Percentiles rank a stretch among this genome's conserved stretches.
Conservation (phyloP, 176 grass and related monocot species). For the Eragrostis curvula region DNA sequence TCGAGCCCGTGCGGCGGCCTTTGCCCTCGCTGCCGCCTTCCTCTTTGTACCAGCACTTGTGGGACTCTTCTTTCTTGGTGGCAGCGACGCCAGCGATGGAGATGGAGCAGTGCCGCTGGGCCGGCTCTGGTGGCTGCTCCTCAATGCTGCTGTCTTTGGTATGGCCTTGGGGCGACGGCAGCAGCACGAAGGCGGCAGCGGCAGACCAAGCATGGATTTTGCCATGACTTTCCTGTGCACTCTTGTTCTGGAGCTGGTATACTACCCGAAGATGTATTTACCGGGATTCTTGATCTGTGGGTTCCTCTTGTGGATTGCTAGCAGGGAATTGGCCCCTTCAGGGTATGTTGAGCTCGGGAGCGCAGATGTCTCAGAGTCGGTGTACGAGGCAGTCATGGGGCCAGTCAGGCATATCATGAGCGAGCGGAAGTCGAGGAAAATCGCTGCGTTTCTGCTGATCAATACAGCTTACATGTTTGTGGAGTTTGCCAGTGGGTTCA, state of each 20-base stretch:
- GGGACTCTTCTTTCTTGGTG: constrained; percentile 49
- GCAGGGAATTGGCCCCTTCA: constrained; percentile 60
- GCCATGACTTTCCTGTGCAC: constrained; percentile 77
- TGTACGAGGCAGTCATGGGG: constrained; percentile 70
- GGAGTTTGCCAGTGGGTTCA: constrained; percentile 85
- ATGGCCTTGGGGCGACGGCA: constrained; percentile 75
- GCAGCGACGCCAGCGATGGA: background rate
- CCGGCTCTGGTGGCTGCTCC: constrained; percentile 68
- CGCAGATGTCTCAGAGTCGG: constrained; percentile 46
- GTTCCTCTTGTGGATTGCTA: constrained; percentile 73
- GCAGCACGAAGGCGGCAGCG: constrained; percentile 19
- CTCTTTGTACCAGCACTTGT: constrained; percentile 63
- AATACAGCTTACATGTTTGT: constrained; percentile 94
- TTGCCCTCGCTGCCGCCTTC: constrained; percentile 59
- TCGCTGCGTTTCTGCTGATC: constrained; percentile 86
- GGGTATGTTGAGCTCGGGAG: constrained; percentile 66
- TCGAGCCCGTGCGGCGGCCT: constrained; percentile 53
- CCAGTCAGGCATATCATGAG: constrained; percentile 86
- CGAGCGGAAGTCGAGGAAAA: constrained; percentile 85
- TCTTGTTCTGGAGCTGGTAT: constrained; percentile 82
- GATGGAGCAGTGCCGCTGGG: constrained; percentile 31
- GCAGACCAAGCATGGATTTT: constrained; percentile 69
- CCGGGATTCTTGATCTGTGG: constrained; percentile 76
- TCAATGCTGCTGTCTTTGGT: constrained; percentile 70
- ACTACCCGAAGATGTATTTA: constrained; percentile 81